Percentiles rank a stretch among this genome's conserved stretches.
These are phyloP conservation scores for Miscanthus sacchariflorus DNA, from an alignment of 202 grass and related monocot species.

Conservation along the genomic window DNA sequence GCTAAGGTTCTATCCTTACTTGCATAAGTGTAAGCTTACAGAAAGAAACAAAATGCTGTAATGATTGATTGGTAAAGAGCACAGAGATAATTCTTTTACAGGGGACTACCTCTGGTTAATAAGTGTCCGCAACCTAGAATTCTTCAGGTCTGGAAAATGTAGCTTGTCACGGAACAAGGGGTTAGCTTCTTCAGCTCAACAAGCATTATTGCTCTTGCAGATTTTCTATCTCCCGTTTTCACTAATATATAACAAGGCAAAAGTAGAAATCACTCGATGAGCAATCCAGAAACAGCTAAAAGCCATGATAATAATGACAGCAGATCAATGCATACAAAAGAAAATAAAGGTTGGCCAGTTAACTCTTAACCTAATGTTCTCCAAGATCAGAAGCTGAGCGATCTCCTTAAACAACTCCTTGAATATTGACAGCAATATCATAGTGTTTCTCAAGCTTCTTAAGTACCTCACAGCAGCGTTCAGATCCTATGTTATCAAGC, in stretches of 20 bases:
- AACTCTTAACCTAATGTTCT: constrained; percentile 80
- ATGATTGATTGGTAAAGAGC: neutral
- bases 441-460: too few species aligned
- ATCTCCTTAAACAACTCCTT: too few species aligned
- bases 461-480: too few species aligned
- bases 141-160: constrained; percentile 87
- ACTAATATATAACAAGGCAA: constrained; percentile 58
- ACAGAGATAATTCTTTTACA: neutral
- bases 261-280: constrained; percentile 10
- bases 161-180: constrained; percentile 91
- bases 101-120: constrained; percentile 91
- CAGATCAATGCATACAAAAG: constrained; percentile 20
- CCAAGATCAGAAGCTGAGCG: constrained; percentile 84
- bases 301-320: neutral
- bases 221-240: constrained; percentile 98
- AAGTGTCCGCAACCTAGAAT: constrained; percentile 86
- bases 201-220: constrained; percentile 94
- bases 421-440: too few species aligned
- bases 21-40: neutral
- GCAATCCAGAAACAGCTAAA: constrained; percentile 19
- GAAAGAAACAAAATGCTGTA: constrained; percentile 22
- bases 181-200: constrained; percentile 97
- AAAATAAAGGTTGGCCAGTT: neutral
- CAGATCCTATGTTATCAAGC: too few species aligned
- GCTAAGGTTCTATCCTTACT: constrained; percentile 4